Evolutionary conservation across 2,329 filamentous ascomycete genomes (phyloP), one percentile per base, ranked within the genome.

Genomic region (Purpureocillium lavendulum): DNA sequence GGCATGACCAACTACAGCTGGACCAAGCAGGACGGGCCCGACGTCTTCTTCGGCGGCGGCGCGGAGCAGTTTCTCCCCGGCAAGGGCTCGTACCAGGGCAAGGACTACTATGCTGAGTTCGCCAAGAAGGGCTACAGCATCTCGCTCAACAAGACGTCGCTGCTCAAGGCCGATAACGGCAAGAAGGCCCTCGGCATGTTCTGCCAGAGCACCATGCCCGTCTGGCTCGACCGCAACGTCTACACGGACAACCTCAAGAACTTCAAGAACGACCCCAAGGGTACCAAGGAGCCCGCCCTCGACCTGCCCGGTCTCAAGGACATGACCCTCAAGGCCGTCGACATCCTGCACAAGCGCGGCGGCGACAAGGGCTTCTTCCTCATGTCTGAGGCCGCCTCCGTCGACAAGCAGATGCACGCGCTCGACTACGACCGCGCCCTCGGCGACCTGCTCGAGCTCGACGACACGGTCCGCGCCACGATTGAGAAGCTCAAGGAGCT

Each of bases 381-480:
- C 54, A 92, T 94, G 86, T 80, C 80, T 11, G 87, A 94, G 61
- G 87, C 82, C 18, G 87, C 87, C 13, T 86, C 80, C 2, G 84
- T 94, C 50, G 87, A 92, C 65, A 94, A 94, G 71, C 82, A 87
- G 71, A 92, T 94, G 86, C 87, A 94, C 65, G 60, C 69, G 2
- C 74, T 92, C 15, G 87, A 92, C 65, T 92, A 92, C 58, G 84
- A 92, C 63, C 84, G 87, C 39, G 84, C 87, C 1, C 77, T 94
- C 0, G 87, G 84, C 40, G 87, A 94, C 51, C 77, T 94, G 1
- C 76, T 94, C 31, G 87, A 94, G 65, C 74, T 94, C 28, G 86
- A 94, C 55, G 85, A 94, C 62, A 88, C 87, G 4, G 67, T 94
- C 49, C 79, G 79, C 38, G 84, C 84, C 14, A 87, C 85, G 3